Evolutionary conservation across 164 flowering plant genomes (phyloP).

Genomic region (Paratinospora sagittata): DNA sequence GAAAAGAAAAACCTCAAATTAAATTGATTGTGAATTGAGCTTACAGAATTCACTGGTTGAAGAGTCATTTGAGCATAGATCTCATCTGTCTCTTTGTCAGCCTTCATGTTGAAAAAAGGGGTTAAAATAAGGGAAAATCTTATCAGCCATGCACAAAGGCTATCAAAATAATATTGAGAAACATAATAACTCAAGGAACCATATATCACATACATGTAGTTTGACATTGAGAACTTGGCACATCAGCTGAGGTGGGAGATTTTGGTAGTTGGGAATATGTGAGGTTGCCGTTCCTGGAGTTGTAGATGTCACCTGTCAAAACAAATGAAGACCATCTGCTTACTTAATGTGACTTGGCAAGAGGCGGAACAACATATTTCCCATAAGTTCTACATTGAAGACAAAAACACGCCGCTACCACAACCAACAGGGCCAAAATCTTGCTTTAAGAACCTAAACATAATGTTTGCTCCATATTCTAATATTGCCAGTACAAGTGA

Average conservation of each 20-base stretch:
- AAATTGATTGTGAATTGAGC: too few relatives aligned
- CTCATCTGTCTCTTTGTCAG: conserved; percentile 96
- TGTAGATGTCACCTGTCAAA: conserved; percentile 80
- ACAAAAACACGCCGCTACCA: neutral
- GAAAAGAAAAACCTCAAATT: too few relatives aligned
- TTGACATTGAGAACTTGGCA: conserved; percentile 94
- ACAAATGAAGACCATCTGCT: conserved; percentile 5
- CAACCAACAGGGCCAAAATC: too few relatives aligned
- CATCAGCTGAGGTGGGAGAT: conserved; percentile 78
- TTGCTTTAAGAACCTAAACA: too few relatives aligned
- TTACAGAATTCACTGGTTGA: conserved; percentile 87
- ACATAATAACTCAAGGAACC: neutral
- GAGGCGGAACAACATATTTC: neutral
- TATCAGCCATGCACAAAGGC: neutral
- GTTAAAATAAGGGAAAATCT: neutral
- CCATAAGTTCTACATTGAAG: too few relatives aligned
- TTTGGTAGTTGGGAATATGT: conserved; percentile 87
- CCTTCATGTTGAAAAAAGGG: conserved; percentile 34
- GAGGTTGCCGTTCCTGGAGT: conserved; percentile 70
- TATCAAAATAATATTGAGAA: too few relatives aligned
- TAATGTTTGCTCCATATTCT: too few relatives aligned
- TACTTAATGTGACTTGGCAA: neutral
- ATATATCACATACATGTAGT: conserved; percentile 58
- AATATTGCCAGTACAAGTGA: too few relatives aligned
- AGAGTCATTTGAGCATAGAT: conserved; percentile 98